phyloP scores from a whole-genome alignment of 2,329 filamentous ascomycete species.

The Dryadomyces quercivorus region DNA sequence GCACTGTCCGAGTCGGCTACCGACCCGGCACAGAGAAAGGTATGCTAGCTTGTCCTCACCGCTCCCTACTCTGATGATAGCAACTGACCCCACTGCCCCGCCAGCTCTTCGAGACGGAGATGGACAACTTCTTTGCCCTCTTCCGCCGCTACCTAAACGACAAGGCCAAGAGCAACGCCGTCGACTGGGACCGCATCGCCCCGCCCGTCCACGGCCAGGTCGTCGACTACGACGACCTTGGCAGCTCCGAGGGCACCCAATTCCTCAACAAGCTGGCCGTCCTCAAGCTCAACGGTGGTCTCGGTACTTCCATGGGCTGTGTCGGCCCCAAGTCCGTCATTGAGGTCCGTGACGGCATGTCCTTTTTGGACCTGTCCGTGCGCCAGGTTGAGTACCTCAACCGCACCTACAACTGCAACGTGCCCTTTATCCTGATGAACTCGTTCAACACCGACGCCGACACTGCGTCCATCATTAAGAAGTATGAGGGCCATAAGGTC shows the following conservation, averaged over 20 bases:
- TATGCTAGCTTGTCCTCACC: slow-evolving; percentile 22
- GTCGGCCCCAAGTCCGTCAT: slow-evolving; percentile 99
- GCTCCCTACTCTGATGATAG: not conserved
- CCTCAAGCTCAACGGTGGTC: slow-evolving; percentile 97
- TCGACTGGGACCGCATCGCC: slow-evolving; percentile 95
- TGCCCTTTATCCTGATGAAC: slow-evolving; percentile 99
- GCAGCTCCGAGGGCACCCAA: slow-evolving; percentile 79
- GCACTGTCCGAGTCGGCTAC: slow-evolving; percentile 80
- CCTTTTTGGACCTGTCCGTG: slow-evolving; percentile 96
- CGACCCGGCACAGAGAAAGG: slow-evolving; percentile 75
- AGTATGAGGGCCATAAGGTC: slow-evolving; percentile 99
- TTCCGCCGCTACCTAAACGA: slow-evolving; percentile 98
- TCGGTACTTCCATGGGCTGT: slow-evolving; percentile 99
- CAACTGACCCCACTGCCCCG: not conserved
- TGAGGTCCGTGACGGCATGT: slow-evolving; percentile 99
- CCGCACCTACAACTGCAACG: slow-evolving; percentile 93
- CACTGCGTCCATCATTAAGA: slow-evolving; percentile 99
- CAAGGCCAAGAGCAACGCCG: slow-evolving; percentile 92
- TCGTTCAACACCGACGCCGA: slow-evolving; percentile 99
- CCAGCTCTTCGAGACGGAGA: slow-evolving; percentile 93
- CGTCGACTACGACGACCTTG: slow-evolving; percentile 82
- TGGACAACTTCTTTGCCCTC: slow-evolving; percentile 99
- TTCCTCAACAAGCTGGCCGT: slow-evolving; percentile 97
- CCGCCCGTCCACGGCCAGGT: slow-evolving; percentile 90
- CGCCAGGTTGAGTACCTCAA: slow-evolving; percentile 99